These are phyloP conservation scores for Groenewaldozyma salmanticensis DNA, from an alignment of 805 yeast species.

Conservation along the genomic window DNA sequence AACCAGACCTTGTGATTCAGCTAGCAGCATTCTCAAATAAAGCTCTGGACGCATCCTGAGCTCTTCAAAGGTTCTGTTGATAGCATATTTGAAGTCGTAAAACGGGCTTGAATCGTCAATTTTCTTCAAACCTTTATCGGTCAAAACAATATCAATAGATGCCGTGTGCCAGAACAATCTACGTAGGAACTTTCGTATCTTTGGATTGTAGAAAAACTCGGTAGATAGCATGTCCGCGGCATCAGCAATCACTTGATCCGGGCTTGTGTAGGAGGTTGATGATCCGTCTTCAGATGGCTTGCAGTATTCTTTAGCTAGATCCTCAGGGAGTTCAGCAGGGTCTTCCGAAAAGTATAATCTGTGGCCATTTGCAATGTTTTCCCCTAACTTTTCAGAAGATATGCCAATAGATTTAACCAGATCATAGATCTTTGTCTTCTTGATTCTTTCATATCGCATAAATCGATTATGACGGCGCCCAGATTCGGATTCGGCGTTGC, in stretches of 20 bases:
- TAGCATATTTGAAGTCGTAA: conserved; percentile 85
- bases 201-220: conserved; percentile 72
- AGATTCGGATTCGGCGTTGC: background rate
- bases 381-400: conserved; percentile 71
- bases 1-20: conserved; percentile 70
- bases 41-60: conserved; percentile 68
- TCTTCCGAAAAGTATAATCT: conserved; percentile 69
- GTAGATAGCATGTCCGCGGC: conserved; percentile 69
- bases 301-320: conserved; percentile 38
- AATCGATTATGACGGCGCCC: conserved; percentile 32
- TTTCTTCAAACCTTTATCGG: conserved; percentile 72
- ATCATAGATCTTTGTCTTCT: conserved; percentile 51
- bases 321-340: conserved; percentile 49
- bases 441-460: conserved; percentile 37
- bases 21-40: conserved; percentile 82
- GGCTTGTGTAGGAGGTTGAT: conserved; percentile 14
- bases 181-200: conserved; percentile 56
- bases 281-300: conserved; percentile 4
- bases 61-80: conserved; percentile 68
- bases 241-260: conserved; percentile 53
- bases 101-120: conserved; percentile 75
- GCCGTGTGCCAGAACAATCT: conserved; percentile 53
- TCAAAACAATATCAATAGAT: conserved; percentile 59
- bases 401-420: conserved; percentile 67
- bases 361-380: conserved; percentile 59